phyloP scores from a whole-genome alignment of 768 basidiomycete species.

The Coprinopsis sp. region DNA sequence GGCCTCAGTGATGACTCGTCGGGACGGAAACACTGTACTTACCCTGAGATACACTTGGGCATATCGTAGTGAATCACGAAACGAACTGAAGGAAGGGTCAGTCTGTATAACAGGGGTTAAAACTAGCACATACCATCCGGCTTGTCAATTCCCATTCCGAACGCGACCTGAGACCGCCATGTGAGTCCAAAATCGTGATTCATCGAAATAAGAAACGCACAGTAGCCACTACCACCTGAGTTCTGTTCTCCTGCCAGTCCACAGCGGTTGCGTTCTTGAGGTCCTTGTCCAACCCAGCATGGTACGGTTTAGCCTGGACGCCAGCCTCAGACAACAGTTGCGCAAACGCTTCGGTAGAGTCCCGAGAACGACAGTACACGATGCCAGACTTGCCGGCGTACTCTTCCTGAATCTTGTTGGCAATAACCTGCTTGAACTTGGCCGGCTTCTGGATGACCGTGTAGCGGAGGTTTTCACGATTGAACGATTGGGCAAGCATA shows the following conservation, averaged over 20 bases:
- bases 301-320: constrained; percentile 74
- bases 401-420: constrained; percentile 56
- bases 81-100: constrained; percentile 50
- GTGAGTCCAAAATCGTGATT: background rate
- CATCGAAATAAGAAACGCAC: constrained; percentile 27
- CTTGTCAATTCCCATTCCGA: constrained; percentile 98
- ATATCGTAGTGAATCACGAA: constrained; percentile 87
- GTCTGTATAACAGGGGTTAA: background rate
- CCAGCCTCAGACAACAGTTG: constrained; percentile 54
- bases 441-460: constrained; percentile 41
- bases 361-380: constrained; percentile 74
- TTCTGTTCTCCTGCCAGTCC: constrained; percentile 69
- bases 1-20: constrained; percentile 7
- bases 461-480: constrained; percentile 89
- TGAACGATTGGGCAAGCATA: constrained; percentile 80
- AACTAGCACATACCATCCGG: constrained; percentile 48
- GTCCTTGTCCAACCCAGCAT: constrained; percentile 65
- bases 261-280: constrained; percentile 61
- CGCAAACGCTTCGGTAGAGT: constrained; percentile 79
- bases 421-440: constrained; percentile 56
- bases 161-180: constrained; percentile 61
- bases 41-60: constrained; percentile 84
- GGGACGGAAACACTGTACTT: constrained; percentile 18
- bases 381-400: constrained; percentile 68
- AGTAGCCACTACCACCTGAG: constrained; percentile 89